These are phyloP conservation scores for Talaromyces sp. DNA, from an alignment of 2,329 filamentous ascomycete genomes.

Conservation along the genomic window DNA sequence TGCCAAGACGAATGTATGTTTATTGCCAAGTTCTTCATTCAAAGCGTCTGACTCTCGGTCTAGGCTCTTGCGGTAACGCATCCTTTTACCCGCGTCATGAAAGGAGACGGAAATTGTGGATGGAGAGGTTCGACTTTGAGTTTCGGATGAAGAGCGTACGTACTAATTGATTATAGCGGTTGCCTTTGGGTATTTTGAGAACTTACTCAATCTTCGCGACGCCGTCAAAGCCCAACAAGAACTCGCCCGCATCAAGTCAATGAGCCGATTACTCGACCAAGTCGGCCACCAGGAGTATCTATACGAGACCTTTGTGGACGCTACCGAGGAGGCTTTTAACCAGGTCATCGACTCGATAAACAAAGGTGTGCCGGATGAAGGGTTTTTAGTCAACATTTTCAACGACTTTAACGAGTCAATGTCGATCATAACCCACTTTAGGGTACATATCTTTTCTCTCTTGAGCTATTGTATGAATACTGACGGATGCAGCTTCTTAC, in stretches of 20 bases:
- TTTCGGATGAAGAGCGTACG: conserved; percentile 8
- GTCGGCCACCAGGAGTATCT: conserved; percentile 66
- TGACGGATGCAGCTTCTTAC: conserved; percentile 62
- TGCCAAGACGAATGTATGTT: conserved; percentile 72
- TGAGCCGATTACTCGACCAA: conserved; percentile 66
- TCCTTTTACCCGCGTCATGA: conserved; percentile 79
- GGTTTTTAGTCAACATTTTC: conserved; percentile 63
- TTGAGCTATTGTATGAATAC: conserved; percentile 3
- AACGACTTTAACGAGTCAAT: conserved; percentile 66
- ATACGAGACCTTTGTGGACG: conserved; percentile 79
- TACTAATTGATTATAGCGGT: conserved; percentile 58
- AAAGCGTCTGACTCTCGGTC: conserved; percentile 1
- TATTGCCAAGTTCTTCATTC: background rate
- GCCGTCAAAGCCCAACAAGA: conserved; percentile 64
- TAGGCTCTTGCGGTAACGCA: conserved; percentile 79
- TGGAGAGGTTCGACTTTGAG: conserved; percentile 76
- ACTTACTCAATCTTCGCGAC: conserved; percentile 65
- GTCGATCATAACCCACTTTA: conserved; percentile 78
- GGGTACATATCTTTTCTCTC: conserved; percentile 41
- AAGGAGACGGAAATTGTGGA: conserved; percentile 92
- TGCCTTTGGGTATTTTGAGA: conserved; percentile 90
- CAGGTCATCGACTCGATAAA: conserved; percentile 58
- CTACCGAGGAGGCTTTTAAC: conserved; percentile 64
- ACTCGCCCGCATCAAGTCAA: conserved; percentile 63
- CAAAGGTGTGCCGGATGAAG: conserved; percentile 50